phyloP scores from a whole-genome alignment of 176 grass and related monocot species.

The Triticum monococcum region DNA sequence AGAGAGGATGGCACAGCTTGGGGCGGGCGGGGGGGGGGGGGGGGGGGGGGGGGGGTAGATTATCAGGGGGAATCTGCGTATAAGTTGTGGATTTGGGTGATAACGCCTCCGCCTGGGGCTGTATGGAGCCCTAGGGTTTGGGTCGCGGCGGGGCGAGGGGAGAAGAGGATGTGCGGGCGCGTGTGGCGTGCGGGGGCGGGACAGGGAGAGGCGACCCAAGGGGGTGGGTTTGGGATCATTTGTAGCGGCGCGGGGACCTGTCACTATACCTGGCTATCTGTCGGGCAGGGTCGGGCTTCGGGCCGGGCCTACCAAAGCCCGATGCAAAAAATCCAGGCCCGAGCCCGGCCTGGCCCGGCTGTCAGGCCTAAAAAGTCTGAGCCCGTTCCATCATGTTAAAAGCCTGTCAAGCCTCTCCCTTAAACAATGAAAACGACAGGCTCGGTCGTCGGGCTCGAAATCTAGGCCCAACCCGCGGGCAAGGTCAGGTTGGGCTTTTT shows the following conservation, averaged over 20 bases:
- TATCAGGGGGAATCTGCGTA: not conserved
- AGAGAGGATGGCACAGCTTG: conserved; percentile 15
- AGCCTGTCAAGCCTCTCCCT: too few species aligned
- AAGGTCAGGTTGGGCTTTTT: too few species aligned
- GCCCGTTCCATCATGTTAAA: too few species aligned
- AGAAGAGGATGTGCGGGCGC: conserved; percentile 5
- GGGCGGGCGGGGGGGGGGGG: not conserved
- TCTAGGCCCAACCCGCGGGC: too few species aligned
- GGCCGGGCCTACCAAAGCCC: too few species aligned
- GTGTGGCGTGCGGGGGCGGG: not conserved
- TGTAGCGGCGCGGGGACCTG: not conserved
- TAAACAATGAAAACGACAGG: too few species aligned
- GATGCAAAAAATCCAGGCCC: too few species aligned
- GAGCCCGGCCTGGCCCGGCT: too few species aligned
- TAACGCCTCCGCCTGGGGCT: not conserved
- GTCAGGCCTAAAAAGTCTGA: too few species aligned
- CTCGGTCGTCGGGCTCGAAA: too few species aligned
- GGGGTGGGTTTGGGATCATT: conserved; percentile 3
- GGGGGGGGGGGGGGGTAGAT: not conserved
- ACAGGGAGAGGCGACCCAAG: not conserved
- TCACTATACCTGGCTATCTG: not conserved
- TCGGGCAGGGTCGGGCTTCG: too few species aligned
- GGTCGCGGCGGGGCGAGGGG: not conserved
- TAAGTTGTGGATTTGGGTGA: not conserved
- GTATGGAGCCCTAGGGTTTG: conserved; percentile 45